Evolutionary conservation across 2,329 filamentous ascomycete species (phyloP).

Genomic region (Falciphora oryzae): DNA sequence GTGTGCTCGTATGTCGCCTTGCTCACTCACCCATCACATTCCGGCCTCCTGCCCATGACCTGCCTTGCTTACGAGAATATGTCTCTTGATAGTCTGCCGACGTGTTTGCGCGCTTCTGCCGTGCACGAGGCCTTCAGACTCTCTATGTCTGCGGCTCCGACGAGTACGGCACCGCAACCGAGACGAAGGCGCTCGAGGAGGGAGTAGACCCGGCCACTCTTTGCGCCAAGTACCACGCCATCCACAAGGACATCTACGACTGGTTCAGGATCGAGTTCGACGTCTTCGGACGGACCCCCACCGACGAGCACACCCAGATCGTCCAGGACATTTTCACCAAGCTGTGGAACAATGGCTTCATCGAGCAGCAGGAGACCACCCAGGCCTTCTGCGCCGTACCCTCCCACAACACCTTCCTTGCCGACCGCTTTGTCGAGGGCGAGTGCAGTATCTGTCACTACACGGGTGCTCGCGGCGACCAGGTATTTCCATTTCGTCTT

Average conservation of each 20-base stretch:
- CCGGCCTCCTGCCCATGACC: conserved; percentile 1
- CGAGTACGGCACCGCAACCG: conserved; percentile 83
- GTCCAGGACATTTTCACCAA: conserved; percentile 85
- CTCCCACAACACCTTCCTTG: conserved; percentile 63
- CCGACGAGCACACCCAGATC: conserved; percentile 82
- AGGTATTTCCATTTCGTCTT: not conserved
- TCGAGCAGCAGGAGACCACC: conserved; percentile 79
- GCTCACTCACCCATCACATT: not conserved
- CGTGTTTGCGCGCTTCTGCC: conserved; percentile 76
- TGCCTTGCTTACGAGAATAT: not conserved
- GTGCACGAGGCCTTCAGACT: conserved; percentile 71
- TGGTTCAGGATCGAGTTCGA: conserved; percentile 97
- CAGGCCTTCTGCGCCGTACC: conserved; percentile 75
- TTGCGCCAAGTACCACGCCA: conserved; percentile 85
- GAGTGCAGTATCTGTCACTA: conserved; percentile 69
- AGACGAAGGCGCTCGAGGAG: conserved; percentile 90
- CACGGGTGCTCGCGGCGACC: conserved; percentile 65
- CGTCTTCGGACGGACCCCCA: conserved; percentile 90
- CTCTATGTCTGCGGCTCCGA: conserved; percentile 71
- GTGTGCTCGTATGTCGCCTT: conserved; percentile 50
- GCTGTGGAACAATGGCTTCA: conserved; percentile 80
- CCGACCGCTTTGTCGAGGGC: conserved; percentile 78
- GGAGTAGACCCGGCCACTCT: conserved; percentile 70
- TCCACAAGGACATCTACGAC: conserved; percentile 86
- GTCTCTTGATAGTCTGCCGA: conserved; percentile 56